Base-by-base conservation (phyloP, 192 early-diverging fungal species). In the Phlyctochytrium arcticum region DNA sequence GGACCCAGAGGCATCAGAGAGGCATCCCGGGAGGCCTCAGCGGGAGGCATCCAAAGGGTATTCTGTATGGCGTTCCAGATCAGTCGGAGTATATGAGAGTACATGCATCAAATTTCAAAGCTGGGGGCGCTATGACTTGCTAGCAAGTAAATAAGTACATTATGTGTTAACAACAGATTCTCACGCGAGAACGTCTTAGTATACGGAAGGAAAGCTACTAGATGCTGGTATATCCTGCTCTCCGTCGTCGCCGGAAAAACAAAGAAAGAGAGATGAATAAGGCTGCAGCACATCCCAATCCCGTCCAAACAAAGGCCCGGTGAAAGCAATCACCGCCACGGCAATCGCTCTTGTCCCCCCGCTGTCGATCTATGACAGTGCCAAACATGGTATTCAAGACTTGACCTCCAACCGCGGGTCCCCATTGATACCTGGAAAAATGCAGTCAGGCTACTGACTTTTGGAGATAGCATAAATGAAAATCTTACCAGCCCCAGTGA, bases 351-450 rank as follows among this genome's bases (percentile, higher is more conserved):
- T 24, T 4, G 27, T n/a, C 44, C 6, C 46, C 33, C 33, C 35
- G 54, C 2, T 59, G 47, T 29, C 36, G 17, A 50, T 74, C 77
- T 50, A 70, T 50, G 17, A 70, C 46, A 3, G 65, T 24, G 3
- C 77, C 77, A 65, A 79, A 79, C 15, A 70, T 35, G 6, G 69
- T 56, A 46, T 72, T 73, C 33, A 50, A 70, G 6, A 79, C 5
- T 23, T 79, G 70, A 3, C 73, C 77, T 17, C 77, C 77, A 6
- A 70, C 12, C 10, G 73, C 73, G 26, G 73, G 76, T 12, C 65
- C 72, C 71, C 65, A 67, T 39, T 73, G 70, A 56, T 50, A 76
- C 60, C 48, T 53, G 58, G 23, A 47, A n/a, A 32, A 23, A 21
- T 29, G 36, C 9, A 30, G 31, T 34, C 23, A 10, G 19, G 12